Evolutionary conservation across 1,284 basidiomycete genomes (phyloP).

Genomic region (Sporisorium reilianum): DNA sequence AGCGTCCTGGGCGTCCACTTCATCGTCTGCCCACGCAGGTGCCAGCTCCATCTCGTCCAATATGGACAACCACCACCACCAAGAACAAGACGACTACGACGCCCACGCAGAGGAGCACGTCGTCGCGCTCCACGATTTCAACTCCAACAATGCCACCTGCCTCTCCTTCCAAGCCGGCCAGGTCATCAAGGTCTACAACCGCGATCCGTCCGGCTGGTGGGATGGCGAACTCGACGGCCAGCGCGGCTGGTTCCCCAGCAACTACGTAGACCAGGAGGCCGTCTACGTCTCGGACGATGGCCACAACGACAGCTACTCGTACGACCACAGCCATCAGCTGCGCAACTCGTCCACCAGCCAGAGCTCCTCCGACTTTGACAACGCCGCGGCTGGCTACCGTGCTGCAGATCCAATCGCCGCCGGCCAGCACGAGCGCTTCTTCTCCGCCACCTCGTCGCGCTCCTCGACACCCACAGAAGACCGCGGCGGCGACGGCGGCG

Average conservation of each 20-base stretch:
- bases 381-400: conserved; percentile 18
- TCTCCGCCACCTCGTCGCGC: conserved; percentile 37
- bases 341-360: conserved; percentile 22
- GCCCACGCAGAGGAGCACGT: conserved; percentile 63
- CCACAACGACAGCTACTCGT: conserved; percentile 36
- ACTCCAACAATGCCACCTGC: conserved; percentile 73
- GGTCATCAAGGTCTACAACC: conserved; percentile 87
- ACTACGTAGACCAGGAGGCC: conserved; percentile 68
- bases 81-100: conserved; percentile 21
- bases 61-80: conserved; percentile 16
- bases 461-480: conserved; percentile 52
- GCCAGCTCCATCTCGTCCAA: conserved; percentile 23
- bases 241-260: conserved; percentile 96
- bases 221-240: conserved; percentile 83
- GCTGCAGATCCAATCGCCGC: conserved; percentile 1
- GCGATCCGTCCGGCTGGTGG: conserved; percentile 95
- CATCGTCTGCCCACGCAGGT: conserved; percentile 15
- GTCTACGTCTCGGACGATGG: conserved; percentile 46
- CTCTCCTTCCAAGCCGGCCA: conserved; percentile 89
- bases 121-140: conserved; percentile 70
- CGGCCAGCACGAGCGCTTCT: conserved; percentile 29
- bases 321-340: conserved; percentile 17
- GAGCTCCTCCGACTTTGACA: conserved; percentile 25
- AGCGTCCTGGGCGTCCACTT: conserved; percentile 20
- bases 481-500: conserved; percentile 39